Evolutionary conservation across 768 basidiomycete species (phyloP).

Genomic region (Lactarius akahatsu): DNA sequence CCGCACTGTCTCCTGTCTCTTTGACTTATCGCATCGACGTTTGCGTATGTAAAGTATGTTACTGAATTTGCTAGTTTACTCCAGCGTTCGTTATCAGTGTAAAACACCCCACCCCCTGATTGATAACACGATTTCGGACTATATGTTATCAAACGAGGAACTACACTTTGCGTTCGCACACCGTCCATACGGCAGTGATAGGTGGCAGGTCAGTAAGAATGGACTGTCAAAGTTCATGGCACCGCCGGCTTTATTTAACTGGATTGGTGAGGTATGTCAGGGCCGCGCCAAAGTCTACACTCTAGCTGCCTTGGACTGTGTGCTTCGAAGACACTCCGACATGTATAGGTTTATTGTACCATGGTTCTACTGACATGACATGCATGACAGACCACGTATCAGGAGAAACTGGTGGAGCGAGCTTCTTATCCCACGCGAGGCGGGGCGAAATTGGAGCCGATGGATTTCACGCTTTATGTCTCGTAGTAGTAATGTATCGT

Average conservation of each 20-base stretch:
- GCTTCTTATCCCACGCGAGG: background rate
- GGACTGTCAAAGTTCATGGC: background rate
- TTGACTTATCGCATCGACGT: background rate
- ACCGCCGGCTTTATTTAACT: too few species aligned
- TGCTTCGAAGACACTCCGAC: background rate
- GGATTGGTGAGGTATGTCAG: too few species aligned
- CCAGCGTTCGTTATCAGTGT: background rate
- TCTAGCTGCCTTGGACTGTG: background rate
- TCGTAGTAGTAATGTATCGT: background rate
- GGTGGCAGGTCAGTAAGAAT: background rate
- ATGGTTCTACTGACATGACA: background rate
- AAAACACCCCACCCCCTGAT: background rate
- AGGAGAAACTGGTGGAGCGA: background rate
- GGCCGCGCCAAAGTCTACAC: background rate
- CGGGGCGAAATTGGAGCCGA: background rate
- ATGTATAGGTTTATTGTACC: background rate
- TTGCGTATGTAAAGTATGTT: conserved; percentile 14
- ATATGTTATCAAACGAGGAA: background rate
- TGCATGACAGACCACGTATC: background rate
- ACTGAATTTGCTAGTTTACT: conserved; percentile 14
- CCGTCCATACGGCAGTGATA: background rate
- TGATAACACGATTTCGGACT: background rate
- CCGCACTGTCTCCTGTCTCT: background rate
- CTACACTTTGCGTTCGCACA: background rate
- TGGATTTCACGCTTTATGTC: background rate